phyloP scores from a whole-genome alignment of 805 yeast genomes.

The Kluyveromyces siamensis region DNA sequence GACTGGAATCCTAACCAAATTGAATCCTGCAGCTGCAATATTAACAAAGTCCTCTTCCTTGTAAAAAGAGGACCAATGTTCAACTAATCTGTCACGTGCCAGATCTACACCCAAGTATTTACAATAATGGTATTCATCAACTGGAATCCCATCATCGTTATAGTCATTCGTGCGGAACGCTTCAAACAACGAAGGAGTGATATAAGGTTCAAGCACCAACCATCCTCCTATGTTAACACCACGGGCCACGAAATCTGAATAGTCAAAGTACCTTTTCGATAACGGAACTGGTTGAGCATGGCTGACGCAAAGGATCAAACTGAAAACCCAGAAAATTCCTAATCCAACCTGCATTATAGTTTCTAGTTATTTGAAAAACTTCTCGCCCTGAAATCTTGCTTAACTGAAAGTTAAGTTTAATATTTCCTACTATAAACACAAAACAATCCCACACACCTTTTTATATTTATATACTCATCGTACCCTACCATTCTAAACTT shows the following conservation, averaged over 20 bases:
- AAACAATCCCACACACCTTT: too few relatives aligned
- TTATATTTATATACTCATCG: too few relatives aligned
- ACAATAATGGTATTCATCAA: conserved; percentile 73
- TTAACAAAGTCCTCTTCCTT: conserved; percentile 60
- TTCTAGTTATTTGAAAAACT: background rate
- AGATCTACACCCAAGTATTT: conserved; percentile 50
- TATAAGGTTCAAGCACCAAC: conserved; percentile 81
- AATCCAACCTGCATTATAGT: background rate
- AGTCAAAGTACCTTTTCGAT: conserved; percentile 18
- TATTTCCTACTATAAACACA: too few relatives aligned
- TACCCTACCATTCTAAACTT: too few relatives aligned
- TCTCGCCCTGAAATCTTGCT: too few relatives aligned
- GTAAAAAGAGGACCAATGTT: conserved; percentile 76
- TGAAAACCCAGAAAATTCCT: background rate
- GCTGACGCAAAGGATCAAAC: conserved; percentile 1
- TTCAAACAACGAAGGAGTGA: conserved; percentile 69
- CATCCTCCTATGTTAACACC: conserved; percentile 90
- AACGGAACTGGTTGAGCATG: conserved; percentile 5
- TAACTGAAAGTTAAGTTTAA: too few relatives aligned
- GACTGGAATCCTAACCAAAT: conserved; percentile 81
- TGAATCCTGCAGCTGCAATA: conserved; percentile 59
- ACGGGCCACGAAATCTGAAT: conserved; percentile 13
- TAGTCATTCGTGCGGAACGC: conserved; percentile 32
- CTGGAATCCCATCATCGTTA: conserved; percentile 43
- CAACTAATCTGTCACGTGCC: conserved; percentile 41